Evolutionary conservation across 2,329 filamentous ascomycete genomes (phyloP), one percentile per base, ranked within the genome.

Genomic region (Didymella lethalis): DNA sequence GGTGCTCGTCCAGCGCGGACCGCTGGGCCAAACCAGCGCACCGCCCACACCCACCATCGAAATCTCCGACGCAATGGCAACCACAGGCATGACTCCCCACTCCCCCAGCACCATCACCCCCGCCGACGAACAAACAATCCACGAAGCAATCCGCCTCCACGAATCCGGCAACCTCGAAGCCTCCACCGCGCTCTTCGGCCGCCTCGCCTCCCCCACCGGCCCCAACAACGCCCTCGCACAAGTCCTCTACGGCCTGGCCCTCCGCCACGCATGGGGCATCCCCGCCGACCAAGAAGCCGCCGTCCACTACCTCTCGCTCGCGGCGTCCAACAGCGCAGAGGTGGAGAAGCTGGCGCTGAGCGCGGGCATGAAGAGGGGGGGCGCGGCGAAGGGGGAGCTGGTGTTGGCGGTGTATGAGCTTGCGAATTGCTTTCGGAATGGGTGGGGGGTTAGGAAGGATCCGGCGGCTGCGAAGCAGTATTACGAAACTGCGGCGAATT

Each of bases 391-490:
- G 80, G 95, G 95, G 59, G 95, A 99, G 82, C 85, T 99, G 52
- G 91, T 98, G 18, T 87, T 99, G 61, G 94, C 95, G 61, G 98
- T 99, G 64, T 98, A 95, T 72, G 95, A 99, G 82, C 82, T 99
- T 71, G 92, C 89, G 54, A 95, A 95, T 78, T 94, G 85, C 79
- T 98, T 97, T 82, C 88, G 95, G 61, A 88, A 98, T 77, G 95
- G 93, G 54, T 98, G 94, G 94, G 95, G 95, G 48, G 90, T 97
- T 48, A 84, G 87, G 63, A 91, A 91, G 74, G 95, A 99, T 76
- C 86, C 93, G 34, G 84, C 92, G 51, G 95, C 95, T 46, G 95
- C 95, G 48, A 83, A 84, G 68, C 83, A 96, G 84, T 99, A 98
- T 78, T 99, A 98, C 78, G 94, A 98, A 80, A 97, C 94, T 10